A percentile compares a stretch with the other conserved stretches of the same genome.
Evolutionary conservation across 495 filamentous ascomycete species (phyloP).

Genomic region (Podospora didyma): DNA sequence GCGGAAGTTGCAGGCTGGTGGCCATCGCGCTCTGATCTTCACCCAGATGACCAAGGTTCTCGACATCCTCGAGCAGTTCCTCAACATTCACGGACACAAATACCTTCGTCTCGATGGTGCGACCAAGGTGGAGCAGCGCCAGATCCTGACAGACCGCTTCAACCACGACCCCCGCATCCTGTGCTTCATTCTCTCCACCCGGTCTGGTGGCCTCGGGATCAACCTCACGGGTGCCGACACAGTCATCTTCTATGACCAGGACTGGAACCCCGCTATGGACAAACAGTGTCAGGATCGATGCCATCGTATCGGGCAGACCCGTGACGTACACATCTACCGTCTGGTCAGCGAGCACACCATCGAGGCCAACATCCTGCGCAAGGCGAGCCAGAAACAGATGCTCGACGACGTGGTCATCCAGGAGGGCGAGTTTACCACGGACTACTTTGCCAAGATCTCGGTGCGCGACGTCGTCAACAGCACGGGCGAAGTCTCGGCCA

Average conservation of each 20-base stretch:
- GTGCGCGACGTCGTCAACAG: constrained; percentile 66
- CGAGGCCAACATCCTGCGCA: constrained; percentile 96
- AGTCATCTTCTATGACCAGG: constrained; percentile 98
- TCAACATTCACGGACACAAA: constrained; percentile 96
- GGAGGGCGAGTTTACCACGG: constrained; percentile 96
- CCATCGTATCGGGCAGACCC: constrained; percentile 96
- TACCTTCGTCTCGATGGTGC: constrained; percentile 88
- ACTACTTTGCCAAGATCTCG: constrained; percentile 84
- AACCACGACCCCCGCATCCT: constrained; percentile 91
- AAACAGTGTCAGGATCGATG: constrained; percentile 98
- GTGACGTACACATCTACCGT: constrained; percentile 97
- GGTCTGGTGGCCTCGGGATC: constrained; percentile 92
- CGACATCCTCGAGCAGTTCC: constrained; percentile 94
- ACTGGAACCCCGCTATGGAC: constrained; percentile 99
- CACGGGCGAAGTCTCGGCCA: constrained; percentile 49
- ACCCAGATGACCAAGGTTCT: constrained; percentile 99
- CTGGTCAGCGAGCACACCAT: constrained; percentile 97
- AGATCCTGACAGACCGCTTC: constrained; percentile 94
- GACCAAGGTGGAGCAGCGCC: constrained; percentile 91
- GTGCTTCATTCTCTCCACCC: constrained; percentile 90
- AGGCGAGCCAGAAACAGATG: constrained; percentile 95
- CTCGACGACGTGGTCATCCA: constrained; percentile 98
- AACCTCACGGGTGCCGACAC: constrained; percentile 97
- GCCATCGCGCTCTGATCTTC: constrained; percentile 94
- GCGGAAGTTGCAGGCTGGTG: constrained; percentile 79